Evolutionary conservation across 208 protist genomes (phyloP).

Genomic region (Leishmania guyanensis): DNA sequence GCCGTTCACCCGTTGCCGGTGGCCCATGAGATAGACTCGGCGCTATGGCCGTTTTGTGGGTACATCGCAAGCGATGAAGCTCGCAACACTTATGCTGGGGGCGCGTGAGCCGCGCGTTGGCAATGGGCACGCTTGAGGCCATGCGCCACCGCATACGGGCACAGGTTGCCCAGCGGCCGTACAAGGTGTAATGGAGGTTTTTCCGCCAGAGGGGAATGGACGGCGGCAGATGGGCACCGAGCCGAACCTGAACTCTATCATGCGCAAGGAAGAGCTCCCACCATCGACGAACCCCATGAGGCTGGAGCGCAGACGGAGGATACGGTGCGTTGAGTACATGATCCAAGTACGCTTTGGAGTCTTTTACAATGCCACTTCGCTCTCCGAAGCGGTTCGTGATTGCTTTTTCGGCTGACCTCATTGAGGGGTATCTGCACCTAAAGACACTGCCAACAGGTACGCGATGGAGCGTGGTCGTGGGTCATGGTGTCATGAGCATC

Average conservation of each 20-base stretch:
- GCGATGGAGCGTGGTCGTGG: slow-evolving; percentile 10
- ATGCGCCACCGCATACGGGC: too few species aligned
- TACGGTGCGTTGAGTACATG: neutral
- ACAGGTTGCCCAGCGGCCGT: neutral
- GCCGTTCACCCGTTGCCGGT: too few species aligned
- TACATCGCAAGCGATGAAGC: neutral
- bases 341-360: neutral
- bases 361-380: neutral
- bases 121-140: neutral
- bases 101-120: neutral
- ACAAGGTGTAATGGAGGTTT: neutral
- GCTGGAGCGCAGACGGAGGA: neutral
- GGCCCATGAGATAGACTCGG: too few species aligned
- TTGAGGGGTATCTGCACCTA: neutral
- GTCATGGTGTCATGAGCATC: neutral
- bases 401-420: neutral
- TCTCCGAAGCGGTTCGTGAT: neutral
- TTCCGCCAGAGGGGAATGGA: neutral
- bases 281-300: neutral
- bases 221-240: slow-evolving; percentile 30
- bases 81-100: neutral
- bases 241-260: slow-evolving; percentile 6
- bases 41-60: neutral
- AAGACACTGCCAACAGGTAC: slow-evolving; percentile 15
- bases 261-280: neutral